phyloP scores from a whole-genome alignment of 805 yeast genomes.

The Starmera amethionina region DNA sequence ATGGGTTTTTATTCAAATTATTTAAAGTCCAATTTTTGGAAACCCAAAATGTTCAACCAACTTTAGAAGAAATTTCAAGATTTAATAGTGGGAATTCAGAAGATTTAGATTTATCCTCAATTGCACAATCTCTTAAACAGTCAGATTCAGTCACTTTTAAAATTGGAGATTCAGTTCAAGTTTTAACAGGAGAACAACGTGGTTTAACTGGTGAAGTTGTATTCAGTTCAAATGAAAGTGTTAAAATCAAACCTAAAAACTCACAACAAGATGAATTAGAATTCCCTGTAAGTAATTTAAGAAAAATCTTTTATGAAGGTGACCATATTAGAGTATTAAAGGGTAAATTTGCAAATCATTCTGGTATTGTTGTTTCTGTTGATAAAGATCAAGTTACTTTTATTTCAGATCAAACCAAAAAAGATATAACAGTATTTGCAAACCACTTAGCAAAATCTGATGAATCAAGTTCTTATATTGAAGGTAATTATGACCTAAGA shows the following conservation, averaged over 20 bases:
- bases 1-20: constrained; percentile 82
- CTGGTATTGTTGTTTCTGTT: constrained; percentile 84
- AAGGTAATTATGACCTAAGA: constrained; percentile 75
- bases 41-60: constrained; percentile 76
- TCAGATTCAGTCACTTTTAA: constrained; percentile 58
- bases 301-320: constrained; percentile 84
- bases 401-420: constrained; percentile 79
- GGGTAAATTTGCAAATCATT: constrained; percentile 88
- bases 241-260: constrained; percentile 35
- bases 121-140: constrained; percentile 77
- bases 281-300: constrained; percentile 69
- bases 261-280: constrained; percentile 48
- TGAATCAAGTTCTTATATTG: constrained; percentile 70
- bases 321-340: constrained; percentile 89
- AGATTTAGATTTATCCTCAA: constrained; percentile 75
- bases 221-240: constrained; percentile 56
- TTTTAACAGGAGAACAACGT: constrained; percentile 87
- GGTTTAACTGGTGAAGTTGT: constrained; percentile 77
- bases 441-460: constrained; percentile 85
- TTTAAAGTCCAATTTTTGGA: constrained; percentile 75
- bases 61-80: constrained; percentile 77
- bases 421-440: constrained; percentile 88
- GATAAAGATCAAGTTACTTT: constrained; percentile 81
- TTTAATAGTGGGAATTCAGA: constrained; percentile 69
- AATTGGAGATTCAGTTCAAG: constrained; percentile 91